These are phyloP conservation scores for Clarireedia sp. DNA, from an alignment of 2,329 filamentous ascomycete genomes.

Conservation along the genomic window DNA sequence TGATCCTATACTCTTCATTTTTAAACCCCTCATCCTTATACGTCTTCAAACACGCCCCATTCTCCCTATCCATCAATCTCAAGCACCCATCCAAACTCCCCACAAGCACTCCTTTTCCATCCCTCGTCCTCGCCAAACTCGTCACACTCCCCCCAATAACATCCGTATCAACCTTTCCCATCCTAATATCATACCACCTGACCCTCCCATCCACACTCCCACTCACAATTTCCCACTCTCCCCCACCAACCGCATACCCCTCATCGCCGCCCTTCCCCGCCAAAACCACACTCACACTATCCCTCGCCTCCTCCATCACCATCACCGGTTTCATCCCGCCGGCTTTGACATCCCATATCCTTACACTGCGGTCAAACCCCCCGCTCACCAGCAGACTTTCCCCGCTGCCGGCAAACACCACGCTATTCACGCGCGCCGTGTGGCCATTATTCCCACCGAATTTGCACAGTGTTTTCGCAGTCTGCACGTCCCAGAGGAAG, in stretches of 20 bases:
- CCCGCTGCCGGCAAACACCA: slow-evolving; percentile 68
- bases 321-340: slow-evolving; percentile 55
- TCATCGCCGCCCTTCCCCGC: slow-evolving; percentile 47
- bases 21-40: slow-evolving; percentile 50
- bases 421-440: slow-evolving; percentile 59
- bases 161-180: slow-evolving; percentile 63
- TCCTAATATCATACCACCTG: slow-evolving; percentile 73
- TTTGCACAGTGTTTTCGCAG: slow-evolving; percentile 66
- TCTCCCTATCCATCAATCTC: slow-evolving; percentile 70
- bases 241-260: slow-evolving; percentile 54
- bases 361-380: slow-evolving; percentile 68
- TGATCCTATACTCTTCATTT: slow-evolving; percentile 27
- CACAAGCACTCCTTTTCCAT: slow-evolving; percentile 67
- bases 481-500: slow-evolving; percentile 90
- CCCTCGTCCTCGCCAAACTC: slow-evolving; percentile 60
- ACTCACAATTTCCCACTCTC: slow-evolving; percentile 54
- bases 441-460: slow-evolving; percentile 49
- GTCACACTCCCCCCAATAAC: slow-evolving; percentile 67
- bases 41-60: slow-evolving; percentile 64
- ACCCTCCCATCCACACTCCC: slow-evolving; percentile 82
- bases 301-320: slow-evolving; percentile 63
- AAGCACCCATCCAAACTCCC: slow-evolving; percentile 69
- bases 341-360: slow-evolving; percentile 62
- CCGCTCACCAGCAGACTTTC: slow-evolving; percentile 67
- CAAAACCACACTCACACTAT: slow-evolving; percentile 46